Evolutionary conservation across 1,284 basidiomycete genomes (phyloP), one percentile per base, ranked within the genome.

Genomic region (Volvariella surrecta): DNA sequence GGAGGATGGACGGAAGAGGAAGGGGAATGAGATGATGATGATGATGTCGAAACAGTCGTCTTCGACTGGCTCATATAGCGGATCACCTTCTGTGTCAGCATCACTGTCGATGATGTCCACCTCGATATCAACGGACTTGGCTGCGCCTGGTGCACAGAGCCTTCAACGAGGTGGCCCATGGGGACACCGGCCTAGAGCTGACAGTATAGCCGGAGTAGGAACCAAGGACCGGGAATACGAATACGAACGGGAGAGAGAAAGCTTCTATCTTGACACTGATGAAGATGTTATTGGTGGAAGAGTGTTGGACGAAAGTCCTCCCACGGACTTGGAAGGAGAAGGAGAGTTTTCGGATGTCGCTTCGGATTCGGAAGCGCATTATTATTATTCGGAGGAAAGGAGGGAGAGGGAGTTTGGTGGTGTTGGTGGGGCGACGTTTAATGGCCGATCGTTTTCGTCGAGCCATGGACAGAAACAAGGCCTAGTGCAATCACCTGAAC

Each of bases 301-400:
- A 50, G 81, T 88, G 28, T 54, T 86, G 47, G 82, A 88, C 53
- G 85, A 88, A 58, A 62, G 61, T 45, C 84, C 85, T 4, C 62
- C 73, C 42, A 84, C 82, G 15, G 84, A 85, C 58, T 55, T 80
- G 31, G 82, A 84, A 34, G 64, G 62, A n/a, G 65, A 64, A 31
- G 59, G 51, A 3, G 73, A 74, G 32, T 62, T 46, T 44, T 51
- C 61, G 35, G 61, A 63, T 54, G 59, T 54, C 32, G 52, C 53
- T 15, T 57, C 58, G 6, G 24, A 28, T 11, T 28, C 24, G 10
- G 34, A 39, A 22, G 43, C 24, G 6, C 24, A 50, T 19, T 38
- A 44, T 39, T 30, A 44, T 39, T 19, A 31, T 17, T 17, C 21
- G 13, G 28, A 37, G 18, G 24, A 28, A 11, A 28, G 24, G 24